Evolutionary conservation across 169 alveolate genomes (phyloP), one percentile per base, ranked within the genome.

Genomic region (Cryptosporidium felis): DNA sequence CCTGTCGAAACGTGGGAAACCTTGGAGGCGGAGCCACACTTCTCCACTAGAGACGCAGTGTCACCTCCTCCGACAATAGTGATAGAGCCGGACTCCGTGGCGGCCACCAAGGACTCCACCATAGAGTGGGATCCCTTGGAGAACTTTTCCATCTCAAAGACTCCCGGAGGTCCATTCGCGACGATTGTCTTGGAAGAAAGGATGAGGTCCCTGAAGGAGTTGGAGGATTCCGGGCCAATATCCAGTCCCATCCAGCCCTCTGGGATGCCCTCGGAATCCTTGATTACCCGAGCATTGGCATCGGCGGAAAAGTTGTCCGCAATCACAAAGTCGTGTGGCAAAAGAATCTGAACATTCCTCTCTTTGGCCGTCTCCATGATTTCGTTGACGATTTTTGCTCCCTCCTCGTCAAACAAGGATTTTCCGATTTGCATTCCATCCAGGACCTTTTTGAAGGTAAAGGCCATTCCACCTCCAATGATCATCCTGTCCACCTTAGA

Each of bases 381-480:
- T n/a, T 95, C 97, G 8, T 93, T 94, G 18, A 97, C 99, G 32
- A 96, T 94, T 63, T 95, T 92, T 40, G 97, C 96, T 26, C 99
- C 99, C 5, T 94, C 99, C 80, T 92, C 98, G 89, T 98, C 99
- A 88, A 89, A 97, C 59, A 97, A 92, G 45, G 99, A 96, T 38
- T 91, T 91, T 16, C 99, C 99, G 58, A 97, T 96, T 56, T 81
- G 67, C 96, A 95, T 94, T 56, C 89, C 90, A 59, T 93, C 80
- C 58, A 96, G 81, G 18, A 92, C 98, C 74, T 95, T 94, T 62
- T 94, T 90, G 96, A 97, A 98, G 32, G 99, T 97, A 94, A 94
- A 97, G 18, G 99, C 99, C 99, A 97, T 98, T 14, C 99, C 99
- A 58, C 99, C 99, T 5, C 99, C 99, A 49, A 98, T 94, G 49